A percentile compares a stretch with the other conserved stretches of the same genome.
Conservation (phyloP, 192 early-diverging fungal genomes). For the Piromyces finnis region DNA sequence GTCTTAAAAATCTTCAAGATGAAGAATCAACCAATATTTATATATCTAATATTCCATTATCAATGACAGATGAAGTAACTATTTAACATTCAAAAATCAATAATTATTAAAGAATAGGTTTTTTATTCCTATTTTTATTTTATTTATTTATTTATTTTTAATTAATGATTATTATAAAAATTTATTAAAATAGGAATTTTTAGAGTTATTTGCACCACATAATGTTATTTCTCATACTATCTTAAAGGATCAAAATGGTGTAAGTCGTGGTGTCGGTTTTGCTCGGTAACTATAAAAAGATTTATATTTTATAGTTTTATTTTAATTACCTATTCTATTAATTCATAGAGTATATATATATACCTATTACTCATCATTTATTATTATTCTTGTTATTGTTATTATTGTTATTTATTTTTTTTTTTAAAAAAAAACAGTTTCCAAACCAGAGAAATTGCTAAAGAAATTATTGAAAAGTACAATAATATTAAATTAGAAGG, state of each 20-base stretch:
- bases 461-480: slow-evolving; percentile 43
- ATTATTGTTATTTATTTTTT: too few species aligned
- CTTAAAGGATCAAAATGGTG: slow-evolving; percentile 44
- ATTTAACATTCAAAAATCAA: too few species aligned
- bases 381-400: too few species aligned
- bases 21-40: slow-evolving; percentile 65
- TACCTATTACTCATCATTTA: too few species aligned
- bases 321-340: too few species aligned
- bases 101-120: too few species aligned
- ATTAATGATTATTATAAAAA: not conserved
- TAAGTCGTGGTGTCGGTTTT: slow-evolving; percentile 66
- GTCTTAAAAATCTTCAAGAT: slow-evolving; percentile 53
- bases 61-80: slow-evolving; percentile 49
- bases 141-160: not conserved
- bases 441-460: slow-evolving; percentile 47
- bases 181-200: slow-evolving; percentile 16
- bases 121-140: too few species aligned
- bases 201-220: slow-evolving; percentile 44
- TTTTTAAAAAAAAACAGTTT: slow-evolving; percentile 6
- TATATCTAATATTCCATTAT: slow-evolving; percentile 60
- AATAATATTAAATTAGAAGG: slow-evolving; percentile 42
- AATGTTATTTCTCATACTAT: slow-evolving; percentile 54
- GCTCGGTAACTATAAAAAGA: slow-evolving; percentile 18
- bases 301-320: too few species aligned
- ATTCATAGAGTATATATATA: too few species aligned